Percentiles rank a stretch among this genome's conserved stretches.
Conservation (phyloP, 129 eudicot species). For the Centaurea solstitialis region DNA sequence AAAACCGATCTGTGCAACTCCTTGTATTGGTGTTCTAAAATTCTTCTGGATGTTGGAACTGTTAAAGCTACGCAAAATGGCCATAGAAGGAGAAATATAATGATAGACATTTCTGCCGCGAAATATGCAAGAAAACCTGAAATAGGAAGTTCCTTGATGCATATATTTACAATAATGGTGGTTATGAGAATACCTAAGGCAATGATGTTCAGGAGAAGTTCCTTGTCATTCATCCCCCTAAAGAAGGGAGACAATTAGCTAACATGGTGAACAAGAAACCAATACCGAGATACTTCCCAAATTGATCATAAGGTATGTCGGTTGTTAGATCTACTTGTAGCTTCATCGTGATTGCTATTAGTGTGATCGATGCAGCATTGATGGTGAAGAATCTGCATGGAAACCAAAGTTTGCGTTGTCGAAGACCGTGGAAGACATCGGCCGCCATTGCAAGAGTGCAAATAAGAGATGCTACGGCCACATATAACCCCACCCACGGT, state of each 20-base stretch:
- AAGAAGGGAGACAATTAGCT: conserved; percentile 19
- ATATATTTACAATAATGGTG: not conserved
- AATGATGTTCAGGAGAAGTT: not conserved
- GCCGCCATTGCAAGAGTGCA: conserved; percentile 42
- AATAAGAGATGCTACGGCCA: conserved; percentile 33
- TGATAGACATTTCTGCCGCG: no score
- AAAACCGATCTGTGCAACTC: not conserved
- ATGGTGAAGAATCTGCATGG: conserved; percentile 41
- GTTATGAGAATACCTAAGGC: not conserved
- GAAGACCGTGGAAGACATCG: conserved; percentile 30
- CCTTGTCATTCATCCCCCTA: conserved; percentile 16
- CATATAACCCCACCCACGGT: conserved; percentile 43
- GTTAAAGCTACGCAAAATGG: conserved; percentile 3
- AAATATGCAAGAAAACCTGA: no score
- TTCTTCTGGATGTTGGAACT: conserved; percentile 4
- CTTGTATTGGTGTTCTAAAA: conserved; percentile 1
- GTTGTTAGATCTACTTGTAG: conserved; percentile 31
- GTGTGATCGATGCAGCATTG: conserved; percentile 38
- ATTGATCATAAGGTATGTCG: not conserved
- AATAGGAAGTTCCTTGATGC: no score
- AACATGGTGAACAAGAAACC: conserved; percentile 9
- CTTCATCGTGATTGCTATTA: conserved; percentile 40
- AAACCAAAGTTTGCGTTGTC: conserved; percentile 31
- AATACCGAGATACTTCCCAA: not conserved
- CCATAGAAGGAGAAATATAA: not conserved